Evolutionary conservation across 345 rosid species (phyloP).

Genomic region (Murraya koenigii): DNA sequence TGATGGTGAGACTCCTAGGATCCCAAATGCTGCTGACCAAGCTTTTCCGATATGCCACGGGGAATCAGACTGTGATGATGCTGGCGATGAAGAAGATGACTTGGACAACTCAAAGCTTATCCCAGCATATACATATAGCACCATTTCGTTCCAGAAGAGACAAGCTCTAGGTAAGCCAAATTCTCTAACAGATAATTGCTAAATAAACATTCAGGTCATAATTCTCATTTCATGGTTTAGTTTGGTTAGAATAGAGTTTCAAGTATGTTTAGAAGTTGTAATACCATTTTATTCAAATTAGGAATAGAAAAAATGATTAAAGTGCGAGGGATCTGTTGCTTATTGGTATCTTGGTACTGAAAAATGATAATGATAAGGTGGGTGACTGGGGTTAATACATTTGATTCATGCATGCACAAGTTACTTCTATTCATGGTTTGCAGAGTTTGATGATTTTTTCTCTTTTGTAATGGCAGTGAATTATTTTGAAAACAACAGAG

Average conservation of each 20-base stretch:
- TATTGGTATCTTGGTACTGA: background rate
- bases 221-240: background rate
- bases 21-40: slow-evolving; percentile 13
- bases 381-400: background rate
- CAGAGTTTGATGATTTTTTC: slow-evolving; percentile 2
- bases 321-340: background rate
- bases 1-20: slow-evolving; percentile 71
- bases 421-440: background rate
- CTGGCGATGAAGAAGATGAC: slow-evolving; percentile 84
- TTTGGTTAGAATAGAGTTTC: background rate
- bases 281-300: background rate
- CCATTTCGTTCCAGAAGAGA: slow-evolving; percentile 86
- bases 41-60: slow-evolving; percentile 19
- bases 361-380: background rate
- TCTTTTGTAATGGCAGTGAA: slow-evolving; percentile 48
- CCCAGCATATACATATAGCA: slow-evolving; percentile 65
- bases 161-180: slow-evolving; percentile 72
- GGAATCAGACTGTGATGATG: slow-evolving; percentile 49
- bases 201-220: background rate
- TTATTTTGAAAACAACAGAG: slow-evolving; percentile 87
- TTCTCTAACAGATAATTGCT: background rate
- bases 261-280: background rate
- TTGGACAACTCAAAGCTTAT: slow-evolving; percentile 64
- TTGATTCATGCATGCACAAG: background rate
- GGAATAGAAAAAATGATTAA: background rate